Percentiles rank a stretch among this genome's conserved stretches.
phyloP scores from a whole-genome alignment of 2,329 filamentous ascomycete species.

The Xylogone sp. region DNA sequence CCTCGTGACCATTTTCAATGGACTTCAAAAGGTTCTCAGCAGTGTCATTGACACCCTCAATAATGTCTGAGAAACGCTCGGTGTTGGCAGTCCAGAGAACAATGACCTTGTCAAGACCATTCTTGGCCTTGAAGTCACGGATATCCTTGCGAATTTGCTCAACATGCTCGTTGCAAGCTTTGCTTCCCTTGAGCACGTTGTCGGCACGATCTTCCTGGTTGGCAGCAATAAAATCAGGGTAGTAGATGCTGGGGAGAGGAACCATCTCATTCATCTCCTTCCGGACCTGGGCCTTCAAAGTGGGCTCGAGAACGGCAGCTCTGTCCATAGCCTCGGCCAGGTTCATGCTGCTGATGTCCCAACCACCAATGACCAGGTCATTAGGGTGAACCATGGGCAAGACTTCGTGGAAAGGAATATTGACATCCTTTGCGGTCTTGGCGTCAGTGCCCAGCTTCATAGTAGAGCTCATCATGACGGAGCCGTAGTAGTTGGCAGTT shows the following conservation, averaged over 20 bases:
- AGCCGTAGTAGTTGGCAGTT: conserved; percentile 95
- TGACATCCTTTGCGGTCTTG: conserved; percentile 82
- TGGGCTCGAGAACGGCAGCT: conserved; percentile 91
- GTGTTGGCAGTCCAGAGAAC: conserved; percentile 99
- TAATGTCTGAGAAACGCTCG: conserved; percentile 87
- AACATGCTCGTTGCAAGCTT: conserved; percentile 83
- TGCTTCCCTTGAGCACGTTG: conserved; percentile 78
- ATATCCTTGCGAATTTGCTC: conserved; percentile 93
- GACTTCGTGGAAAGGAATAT: conserved; percentile 92
- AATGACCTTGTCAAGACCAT: conserved; percentile 90
- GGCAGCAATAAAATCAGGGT: conserved; percentile 97
- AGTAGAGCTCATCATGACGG: conserved; percentile 93
- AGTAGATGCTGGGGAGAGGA: conserved; percentile 93
- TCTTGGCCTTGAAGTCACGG: conserved; percentile 82
- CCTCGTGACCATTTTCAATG: conserved; percentile 81
- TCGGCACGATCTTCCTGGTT: conserved; percentile 97
- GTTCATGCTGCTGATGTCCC: conserved; percentile 94
- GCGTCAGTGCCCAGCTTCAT: conserved; percentile 91
- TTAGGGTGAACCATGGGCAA: conserved; percentile 97
- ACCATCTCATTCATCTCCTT: conserved; percentile 91
- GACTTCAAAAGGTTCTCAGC: conserved; percentile 88
- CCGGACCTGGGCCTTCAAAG: conserved; percentile 80
- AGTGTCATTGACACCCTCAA: conserved; percentile 91
- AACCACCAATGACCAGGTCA: conserved; percentile 90
- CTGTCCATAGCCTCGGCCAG: conserved; percentile 92